phyloP scores from a whole-genome alignment of 2,329 filamentous ascomycete genomes.

The Reticulascus tulasneorum region DNA sequence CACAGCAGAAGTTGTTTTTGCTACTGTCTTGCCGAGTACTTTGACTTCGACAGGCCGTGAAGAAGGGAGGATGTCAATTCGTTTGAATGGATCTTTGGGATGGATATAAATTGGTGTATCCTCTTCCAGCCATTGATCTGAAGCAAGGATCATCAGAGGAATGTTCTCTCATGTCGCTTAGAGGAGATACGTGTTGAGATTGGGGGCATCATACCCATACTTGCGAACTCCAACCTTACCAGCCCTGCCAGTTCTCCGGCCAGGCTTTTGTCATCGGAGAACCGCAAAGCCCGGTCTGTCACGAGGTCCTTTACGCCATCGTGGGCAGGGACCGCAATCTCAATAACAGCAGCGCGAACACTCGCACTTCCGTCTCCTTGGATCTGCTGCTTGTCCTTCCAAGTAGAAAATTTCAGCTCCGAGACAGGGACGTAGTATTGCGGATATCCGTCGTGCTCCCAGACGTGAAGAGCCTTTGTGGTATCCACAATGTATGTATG shows the following conservation, averaged over 20 bases:
- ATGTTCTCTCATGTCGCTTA: too few species aligned
- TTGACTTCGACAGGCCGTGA: slow-evolving; percentile 48
- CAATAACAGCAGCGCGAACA: slow-evolving; percentile 22
- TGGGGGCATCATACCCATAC: slow-evolving; percentile 30
- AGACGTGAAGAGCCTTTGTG: slow-evolving; percentile 30
- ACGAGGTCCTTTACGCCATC: slow-evolving; percentile 19
- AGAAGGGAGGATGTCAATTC: slow-evolving; percentile 57
- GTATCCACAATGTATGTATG: slow-evolving; percentile 32
- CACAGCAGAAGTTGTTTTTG: slow-evolving; percentile 39
- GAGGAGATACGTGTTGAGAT: not conserved
- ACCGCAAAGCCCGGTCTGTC: slow-evolving; percentile 33
- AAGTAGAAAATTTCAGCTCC: slow-evolving; percentile 23
- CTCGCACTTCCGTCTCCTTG: slow-evolving; percentile 17
- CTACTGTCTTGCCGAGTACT: slow-evolving; percentile 41
- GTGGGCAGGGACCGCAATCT: slow-evolving; percentile 23
- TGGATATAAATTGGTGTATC: slow-evolving; percentile 56
- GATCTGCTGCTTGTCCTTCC: slow-evolving; percentile 22
- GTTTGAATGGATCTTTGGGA: slow-evolving; percentile 64
- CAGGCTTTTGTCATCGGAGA: slow-evolving; percentile 31
- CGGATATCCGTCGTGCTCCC: slow-evolving; percentile 46
- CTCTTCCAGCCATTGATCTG: slow-evolving; percentile 48
- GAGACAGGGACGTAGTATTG: slow-evolving; percentile 36
- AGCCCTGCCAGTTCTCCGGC: slow-evolving; percentile 24
- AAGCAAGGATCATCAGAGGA: not conserved
- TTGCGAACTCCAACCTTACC: slow-evolving; percentile 30